Evolutionary conservation across 257 asterid species (phyloP).

Genomic region (Datura wrightii): DNA sequence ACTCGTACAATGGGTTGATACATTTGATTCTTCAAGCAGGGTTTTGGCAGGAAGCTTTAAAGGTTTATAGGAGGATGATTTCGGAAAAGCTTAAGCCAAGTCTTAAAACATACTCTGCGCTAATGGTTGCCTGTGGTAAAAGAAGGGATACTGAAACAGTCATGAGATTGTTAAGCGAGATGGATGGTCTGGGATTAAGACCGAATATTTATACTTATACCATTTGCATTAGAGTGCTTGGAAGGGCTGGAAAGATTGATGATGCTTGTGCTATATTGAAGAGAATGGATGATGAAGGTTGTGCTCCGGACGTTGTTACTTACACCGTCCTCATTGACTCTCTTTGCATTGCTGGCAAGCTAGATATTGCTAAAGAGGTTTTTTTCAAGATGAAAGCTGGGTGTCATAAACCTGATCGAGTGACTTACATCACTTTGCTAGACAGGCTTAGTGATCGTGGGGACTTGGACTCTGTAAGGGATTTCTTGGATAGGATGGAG

Average conservation of each 20-base stretch:
- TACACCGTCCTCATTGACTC: constrained; percentile 95
- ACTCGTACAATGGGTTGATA: constrained; percentile 92
- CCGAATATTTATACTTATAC: constrained; percentile 93
- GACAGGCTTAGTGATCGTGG: constrained; percentile 77
- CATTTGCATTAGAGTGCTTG: constrained; percentile 91
- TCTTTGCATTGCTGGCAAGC: constrained; percentile 87
- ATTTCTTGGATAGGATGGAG: constrained; percentile 76
- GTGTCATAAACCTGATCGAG: constrained; percentile 87
- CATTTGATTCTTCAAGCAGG: constrained; percentile 89
- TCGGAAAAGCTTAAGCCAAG: constrained; percentile 84
- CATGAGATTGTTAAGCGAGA: constrained; percentile 77
- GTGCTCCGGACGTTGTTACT: constrained; percentile 93
- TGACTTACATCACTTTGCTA: constrained; percentile 85
- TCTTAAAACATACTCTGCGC: constrained; percentile 91
- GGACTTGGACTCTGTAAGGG: constrained; percentile 72
- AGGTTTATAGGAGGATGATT: constrained; percentile 73
- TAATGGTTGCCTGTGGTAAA: constrained; percentile 94
- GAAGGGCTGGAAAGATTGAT: constrained; percentile 81
- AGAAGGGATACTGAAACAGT: constrained; percentile 78
- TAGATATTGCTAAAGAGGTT: constrained; percentile 71
- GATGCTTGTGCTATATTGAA: constrained; percentile 71
- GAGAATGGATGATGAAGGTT: constrained; percentile 87
- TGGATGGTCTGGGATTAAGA: constrained; percentile 79
- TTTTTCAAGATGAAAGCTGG: constrained; percentile 76
- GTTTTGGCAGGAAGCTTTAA: constrained; percentile 69